Evolutionary conservation across 1,284 basidiomycete genomes (phyloP).

Genomic region (Volvariella surrecta): DNA sequence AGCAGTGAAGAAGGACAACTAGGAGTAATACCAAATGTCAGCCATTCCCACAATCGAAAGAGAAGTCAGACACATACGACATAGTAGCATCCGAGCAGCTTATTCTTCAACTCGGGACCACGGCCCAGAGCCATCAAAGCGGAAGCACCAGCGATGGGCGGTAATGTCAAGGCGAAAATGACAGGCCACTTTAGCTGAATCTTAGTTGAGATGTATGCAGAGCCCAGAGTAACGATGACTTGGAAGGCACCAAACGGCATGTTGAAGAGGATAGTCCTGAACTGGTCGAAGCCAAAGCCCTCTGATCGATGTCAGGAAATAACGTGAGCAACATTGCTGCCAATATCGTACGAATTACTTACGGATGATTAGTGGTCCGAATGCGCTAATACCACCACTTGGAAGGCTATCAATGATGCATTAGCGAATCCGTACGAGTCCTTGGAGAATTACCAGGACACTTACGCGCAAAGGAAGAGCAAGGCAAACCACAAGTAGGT

Average conservation of each 20-base stretch:
- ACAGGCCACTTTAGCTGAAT: constrained; percentile 44
- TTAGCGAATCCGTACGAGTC: not conserved
- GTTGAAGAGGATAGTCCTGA: constrained; percentile 37
- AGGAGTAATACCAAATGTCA: constrained; percentile 3
- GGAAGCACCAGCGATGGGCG: constrained; percentile 29
- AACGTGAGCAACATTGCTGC: not conserved
- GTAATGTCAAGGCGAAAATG: constrained; percentile 29
- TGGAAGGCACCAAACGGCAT: constrained; percentile 41
- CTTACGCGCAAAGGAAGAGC: constrained; percentile 29
- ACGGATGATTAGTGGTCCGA: constrained; percentile 36
- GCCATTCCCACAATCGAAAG: constrained; percentile 2
- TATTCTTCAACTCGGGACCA: constrained; percentile 19
- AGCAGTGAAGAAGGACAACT: constrained; percentile 27
- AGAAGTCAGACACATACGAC: constrained; percentile 18
- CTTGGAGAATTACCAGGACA: not conserved
- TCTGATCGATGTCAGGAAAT: constrained; percentile 12
- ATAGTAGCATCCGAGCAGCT: constrained; percentile 33
- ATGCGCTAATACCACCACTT: constrained; percentile 30
- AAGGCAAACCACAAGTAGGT: constrained; percentile 36
- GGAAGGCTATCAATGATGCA: constrained; percentile 22
- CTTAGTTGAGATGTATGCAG: constrained; percentile 33
- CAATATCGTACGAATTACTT: constrained; percentile 7
- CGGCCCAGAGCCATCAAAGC: constrained; percentile 27
- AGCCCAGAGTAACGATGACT: constrained; percentile 29
- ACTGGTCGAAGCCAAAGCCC: constrained; percentile 27